These are phyloP conservation scores for Phragmites australis DNA, from an alignment of 176 grass and related monocot species.

Conservation along the genomic window DNA sequence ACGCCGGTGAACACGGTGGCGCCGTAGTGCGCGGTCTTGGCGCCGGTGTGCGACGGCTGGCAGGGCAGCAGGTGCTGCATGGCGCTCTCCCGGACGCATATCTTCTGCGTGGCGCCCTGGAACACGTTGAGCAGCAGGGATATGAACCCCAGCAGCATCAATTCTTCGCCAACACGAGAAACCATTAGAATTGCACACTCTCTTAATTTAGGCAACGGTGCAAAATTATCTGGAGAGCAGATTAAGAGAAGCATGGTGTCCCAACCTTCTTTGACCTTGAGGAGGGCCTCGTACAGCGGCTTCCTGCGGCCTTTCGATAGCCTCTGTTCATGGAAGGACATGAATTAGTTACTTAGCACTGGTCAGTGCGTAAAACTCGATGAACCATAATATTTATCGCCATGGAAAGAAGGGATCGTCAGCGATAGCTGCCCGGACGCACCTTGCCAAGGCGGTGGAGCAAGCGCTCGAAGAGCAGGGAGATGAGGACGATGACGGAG, in stretches of 20 bases:
- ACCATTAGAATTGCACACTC: not conserved
- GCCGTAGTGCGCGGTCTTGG: conserved; percentile 32
- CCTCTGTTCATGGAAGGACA: conserved; percentile 36
- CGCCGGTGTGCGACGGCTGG: not conserved
- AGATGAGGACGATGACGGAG: conserved; percentile 71
- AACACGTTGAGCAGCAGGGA: conserved; percentile 73
- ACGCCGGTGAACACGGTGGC: conserved; percentile 13
- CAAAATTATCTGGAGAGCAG: not conserved
- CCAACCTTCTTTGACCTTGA: conserved; percentile 85
- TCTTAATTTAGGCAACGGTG: not conserved
- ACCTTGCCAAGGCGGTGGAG: conserved; percentile 91
- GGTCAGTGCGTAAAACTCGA: not conserved
- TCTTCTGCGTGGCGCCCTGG: conserved; percentile 52
- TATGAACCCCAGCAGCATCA: conserved; percentile 92
- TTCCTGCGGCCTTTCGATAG: conserved; percentile 57
- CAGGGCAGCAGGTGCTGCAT: conserved; percentile 64
- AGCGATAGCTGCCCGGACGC: not conserved
- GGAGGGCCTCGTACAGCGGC: conserved; percentile 71
- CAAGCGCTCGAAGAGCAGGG: conserved; percentile 76
- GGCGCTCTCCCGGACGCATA: conserved; percentile 44
- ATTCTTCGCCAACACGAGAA: conserved; percentile 36
- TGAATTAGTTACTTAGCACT: not conserved
- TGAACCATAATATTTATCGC: not conserved
- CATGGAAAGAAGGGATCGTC: no score
- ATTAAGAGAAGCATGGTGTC: not conserved